A percentile compares a stretch with the other conserved stretches of the same genome.
These are phyloP conservation scores for Lomentospora prolificans DNA, from an alignment of 2,329 filamentous ascomycete genomes.

Conservation along the genomic window DNA sequence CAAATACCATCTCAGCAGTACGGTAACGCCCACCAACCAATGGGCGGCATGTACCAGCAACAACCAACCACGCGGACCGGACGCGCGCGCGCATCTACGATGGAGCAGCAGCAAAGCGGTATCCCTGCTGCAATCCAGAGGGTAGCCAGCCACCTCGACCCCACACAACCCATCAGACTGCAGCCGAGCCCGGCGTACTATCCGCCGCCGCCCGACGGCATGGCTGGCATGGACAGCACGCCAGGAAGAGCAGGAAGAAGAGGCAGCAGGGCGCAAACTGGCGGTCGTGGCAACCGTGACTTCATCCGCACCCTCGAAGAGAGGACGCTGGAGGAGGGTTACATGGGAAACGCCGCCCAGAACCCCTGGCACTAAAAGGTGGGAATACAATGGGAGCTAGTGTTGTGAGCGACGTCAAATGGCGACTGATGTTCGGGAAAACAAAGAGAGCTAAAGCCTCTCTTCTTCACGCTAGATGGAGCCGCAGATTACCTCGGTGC, in stretches of 20 bases:
- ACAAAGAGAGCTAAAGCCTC: too few species aligned
- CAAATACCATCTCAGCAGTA: slow-evolving; percentile 60
- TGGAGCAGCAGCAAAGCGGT: slow-evolving; percentile 89
- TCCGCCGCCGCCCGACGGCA: slow-evolving; percentile 79
- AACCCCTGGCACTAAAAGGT: slow-evolving; percentile 55
- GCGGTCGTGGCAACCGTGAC: slow-evolving; percentile 59
- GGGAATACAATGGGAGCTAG: background rate
- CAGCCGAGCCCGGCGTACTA: slow-evolving; percentile 97
- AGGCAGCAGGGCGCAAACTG: slow-evolving; percentile 60
- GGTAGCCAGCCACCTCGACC: slow-evolving; percentile 91
- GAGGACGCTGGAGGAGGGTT: slow-evolving; percentile 86
- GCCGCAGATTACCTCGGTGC: background rate
- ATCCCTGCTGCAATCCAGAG: slow-evolving; percentile 89
- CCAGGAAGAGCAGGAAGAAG: slow-evolving; percentile 54
- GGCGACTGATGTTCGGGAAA: background rate
- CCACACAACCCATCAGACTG: slow-evolving; percentile 82
- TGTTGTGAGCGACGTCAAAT: too few species aligned
- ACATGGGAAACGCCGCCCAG: slow-evolving; percentile 54
- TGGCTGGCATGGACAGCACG: slow-evolving; percentile 53
- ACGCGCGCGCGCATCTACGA: slow-evolving; percentile 85
- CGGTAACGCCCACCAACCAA: slow-evolving; percentile 37
- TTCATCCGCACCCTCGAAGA: slow-evolving; percentile 95
- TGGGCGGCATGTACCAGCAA: slow-evolving; percentile 49
- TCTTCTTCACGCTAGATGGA: too few species aligned
- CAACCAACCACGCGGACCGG: slow-evolving; percentile 59